Conservation (phyloP, 1,284 basidiomycete species). For the Irpex sp. region DNA sequence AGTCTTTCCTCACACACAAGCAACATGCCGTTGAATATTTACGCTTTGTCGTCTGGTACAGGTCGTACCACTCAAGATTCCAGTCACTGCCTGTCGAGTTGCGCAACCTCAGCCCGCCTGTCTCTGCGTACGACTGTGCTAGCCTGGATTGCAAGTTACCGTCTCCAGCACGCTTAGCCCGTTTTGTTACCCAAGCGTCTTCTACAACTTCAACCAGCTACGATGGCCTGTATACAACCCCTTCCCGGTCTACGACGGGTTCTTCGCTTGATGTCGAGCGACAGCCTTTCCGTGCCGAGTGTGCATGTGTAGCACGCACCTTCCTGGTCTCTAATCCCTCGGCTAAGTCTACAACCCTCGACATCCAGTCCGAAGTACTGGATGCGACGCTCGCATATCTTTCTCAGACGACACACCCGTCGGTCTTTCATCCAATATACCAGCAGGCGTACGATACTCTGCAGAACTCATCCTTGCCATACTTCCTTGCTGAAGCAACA, state of each 20-base stretch:
- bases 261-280: constrained; percentile 4
- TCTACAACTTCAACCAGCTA: background rate
- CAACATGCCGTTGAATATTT: constrained; percentile 39
- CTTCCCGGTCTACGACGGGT: background rate
- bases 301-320: constrained; percentile 31
- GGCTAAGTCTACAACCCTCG: constrained; percentile 20
- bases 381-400: constrained; percentile 30
- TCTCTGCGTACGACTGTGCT: background rate
- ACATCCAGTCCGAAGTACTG: constrained; percentile 30
- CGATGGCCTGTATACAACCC: background rate
- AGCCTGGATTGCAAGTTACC: constrained; percentile 23
- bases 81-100: constrained; percentile 21
- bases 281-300: constrained; percentile 32
- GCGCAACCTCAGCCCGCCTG: constrained; percentile 19
- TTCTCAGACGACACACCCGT: constrained; percentile 33
- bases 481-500: constrained; percentile 27
- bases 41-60: constrained; percentile 42
- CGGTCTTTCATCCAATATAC: constrained; percentile 35
- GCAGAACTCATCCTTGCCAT: constrained; percentile 27
- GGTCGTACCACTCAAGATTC: constrained; percentile 36
- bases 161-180: constrained; percentile 19
- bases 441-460: constrained; percentile 29
- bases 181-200: constrained; percentile 11
- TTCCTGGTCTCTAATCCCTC: constrained; percentile 31
- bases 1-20: constrained; percentile 32